A percentile compares a stretch with the other conserved stretches of the same genome.
Conservation (phyloP, 495 filamentous ascomycete genomes). For the Hyaloscypha finlandica region DNA sequence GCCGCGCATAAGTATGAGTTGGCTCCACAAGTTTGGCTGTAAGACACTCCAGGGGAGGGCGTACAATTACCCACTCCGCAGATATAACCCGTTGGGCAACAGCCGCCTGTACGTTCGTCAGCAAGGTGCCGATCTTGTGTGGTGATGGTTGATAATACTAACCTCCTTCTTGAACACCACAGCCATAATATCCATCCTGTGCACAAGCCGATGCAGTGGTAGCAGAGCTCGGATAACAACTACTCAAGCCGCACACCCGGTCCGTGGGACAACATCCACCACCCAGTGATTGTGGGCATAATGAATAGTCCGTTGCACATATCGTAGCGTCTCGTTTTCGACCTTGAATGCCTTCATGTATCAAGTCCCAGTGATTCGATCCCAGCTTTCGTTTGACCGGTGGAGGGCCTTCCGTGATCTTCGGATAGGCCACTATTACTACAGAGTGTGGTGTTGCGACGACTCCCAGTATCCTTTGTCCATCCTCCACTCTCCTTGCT, state of each 20-base stretch:
- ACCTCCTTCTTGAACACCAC: constrained; percentile 31
- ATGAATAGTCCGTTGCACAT: constrained; percentile 24
- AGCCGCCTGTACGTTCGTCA: constrained; percentile 27
- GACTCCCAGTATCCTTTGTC: constrained; percentile 2
- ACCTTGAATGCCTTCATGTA: constrained; percentile 31
- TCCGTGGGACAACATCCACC: constrained; percentile 34
- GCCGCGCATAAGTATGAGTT: constrained; percentile 23
- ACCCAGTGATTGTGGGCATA: constrained; percentile 25
- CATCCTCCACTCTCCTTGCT: not conserved
- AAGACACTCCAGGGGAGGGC: constrained; percentile 22
- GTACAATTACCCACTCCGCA: constrained; percentile 21
- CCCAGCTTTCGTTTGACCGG: constrained; percentile 27
- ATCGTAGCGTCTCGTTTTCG: constrained; percentile 28
- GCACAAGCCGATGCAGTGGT: constrained; percentile 27
- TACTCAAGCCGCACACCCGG: constrained; percentile 25
- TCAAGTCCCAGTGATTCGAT: constrained; percentile 26
- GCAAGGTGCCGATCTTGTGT: not conserved
- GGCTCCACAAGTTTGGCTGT: constrained; percentile 22
- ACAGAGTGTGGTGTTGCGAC: not conserved
- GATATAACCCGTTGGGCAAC: constrained; percentile 28
- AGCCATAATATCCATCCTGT: constrained; percentile 22
- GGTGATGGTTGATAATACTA: not conserved
- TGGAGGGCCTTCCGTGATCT: constrained; percentile 23
- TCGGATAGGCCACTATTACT: constrained; percentile 18
- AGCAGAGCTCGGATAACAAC: constrained; percentile 25